Base-by-base conservation (phyloP, 2,329 filamentous ascomycete species). In the Pyrenochaeta sp. region DNA sequence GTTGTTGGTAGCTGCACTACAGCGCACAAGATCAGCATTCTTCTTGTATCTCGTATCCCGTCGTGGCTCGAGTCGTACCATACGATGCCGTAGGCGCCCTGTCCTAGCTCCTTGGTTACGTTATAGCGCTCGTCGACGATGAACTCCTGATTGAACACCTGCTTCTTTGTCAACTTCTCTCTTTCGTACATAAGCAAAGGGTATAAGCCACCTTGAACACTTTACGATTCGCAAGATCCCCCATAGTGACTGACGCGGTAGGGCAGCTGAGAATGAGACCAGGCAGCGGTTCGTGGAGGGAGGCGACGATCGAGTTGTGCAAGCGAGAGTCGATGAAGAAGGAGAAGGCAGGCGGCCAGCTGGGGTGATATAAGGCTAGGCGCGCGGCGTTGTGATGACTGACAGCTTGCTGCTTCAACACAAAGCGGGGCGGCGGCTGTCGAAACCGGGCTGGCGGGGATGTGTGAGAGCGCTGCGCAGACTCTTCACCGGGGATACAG, bases 81-180 rank as follows among this genome's bases (percentile, higher is more conserved):
- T 76, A 99, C 95, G 74, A 99, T 98, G 77, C 95, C 95, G 77
- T 99, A 99, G 74, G 95, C 95, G 75, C 95, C 95, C 80, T 99
- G 95, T 45, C 95, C 95, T 54, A 99, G 85, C 84, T 99, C 95
- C 86, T 99, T 99, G 67, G 94, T 98, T 66, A 99, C 95, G 66
- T 91, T 97, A 83, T 99, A 99, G 73, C 94, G 90, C 81, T 98
- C 94, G 78, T 98, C 95, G 75, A 98, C 95, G 71, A 97, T 89
- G 78, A 99, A 99, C 83, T 99, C 95, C 78, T 99, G 95, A 85
- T 97, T 97, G 83, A 99, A 99, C 79, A 99, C 73, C 64, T 66
- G 50, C 7, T 19, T 32, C 28, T 32, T 19, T n/a, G 48, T 44
- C 42, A 44, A 27, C 42, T 36, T 7, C 15, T 36, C 42, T 42